Evolutionary conservation across 2,329 filamentous ascomycete species (phyloP).

Genomic region (Penicillium sp.): DNA sequence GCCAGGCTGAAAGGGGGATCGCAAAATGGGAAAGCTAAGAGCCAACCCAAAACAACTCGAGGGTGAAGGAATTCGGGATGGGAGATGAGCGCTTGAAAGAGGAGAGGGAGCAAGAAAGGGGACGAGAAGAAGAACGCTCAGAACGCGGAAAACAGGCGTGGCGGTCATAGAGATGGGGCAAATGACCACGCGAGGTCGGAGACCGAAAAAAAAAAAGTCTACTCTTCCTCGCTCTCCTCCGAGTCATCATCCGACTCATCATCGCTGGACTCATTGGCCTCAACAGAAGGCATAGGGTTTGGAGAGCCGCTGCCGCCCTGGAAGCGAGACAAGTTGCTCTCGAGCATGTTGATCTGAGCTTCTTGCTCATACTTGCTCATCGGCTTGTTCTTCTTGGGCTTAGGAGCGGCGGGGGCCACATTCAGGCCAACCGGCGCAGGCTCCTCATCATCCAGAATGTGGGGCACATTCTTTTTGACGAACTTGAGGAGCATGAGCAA

Average conservation of each 20-base stretch:
- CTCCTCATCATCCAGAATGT: conserved; percentile 41
- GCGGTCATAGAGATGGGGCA: not conserved
- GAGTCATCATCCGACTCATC: conserved; percentile 43
- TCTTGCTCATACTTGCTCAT: conserved; percentile 49
- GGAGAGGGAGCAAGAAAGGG: conserved; percentile 2
- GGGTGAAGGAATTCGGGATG: not conserved
- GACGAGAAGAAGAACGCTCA: conserved; percentile 12
- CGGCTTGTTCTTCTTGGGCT: conserved; percentile 48
- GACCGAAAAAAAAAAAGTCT: conserved; percentile 11
- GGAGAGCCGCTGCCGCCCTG: conserved; percentile 38
- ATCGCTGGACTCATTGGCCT: conserved; percentile 41
- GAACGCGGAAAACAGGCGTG: conserved; percentile 19
- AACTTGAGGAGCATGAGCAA: conserved; percentile 42
- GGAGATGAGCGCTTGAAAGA: not conserved
- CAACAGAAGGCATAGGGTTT: conserved; percentile 40
- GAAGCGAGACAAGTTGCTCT: conserved; percentile 43
- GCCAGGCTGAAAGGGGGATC: not conserved
- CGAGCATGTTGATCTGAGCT: conserved; percentile 44
- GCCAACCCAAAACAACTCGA: not conserved
- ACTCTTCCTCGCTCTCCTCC: conserved; percentile 48
- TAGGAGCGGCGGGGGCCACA: conserved; percentile 35
- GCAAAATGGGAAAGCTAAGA: not conserved
- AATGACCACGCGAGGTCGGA: not conserved
- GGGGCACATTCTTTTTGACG: conserved; percentile 43
- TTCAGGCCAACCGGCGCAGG: conserved; percentile 27